phyloP scores from a whole-genome alignment of 2,329 filamentous ascomycete species.

The Talaromyces amestolkiae region DNA sequence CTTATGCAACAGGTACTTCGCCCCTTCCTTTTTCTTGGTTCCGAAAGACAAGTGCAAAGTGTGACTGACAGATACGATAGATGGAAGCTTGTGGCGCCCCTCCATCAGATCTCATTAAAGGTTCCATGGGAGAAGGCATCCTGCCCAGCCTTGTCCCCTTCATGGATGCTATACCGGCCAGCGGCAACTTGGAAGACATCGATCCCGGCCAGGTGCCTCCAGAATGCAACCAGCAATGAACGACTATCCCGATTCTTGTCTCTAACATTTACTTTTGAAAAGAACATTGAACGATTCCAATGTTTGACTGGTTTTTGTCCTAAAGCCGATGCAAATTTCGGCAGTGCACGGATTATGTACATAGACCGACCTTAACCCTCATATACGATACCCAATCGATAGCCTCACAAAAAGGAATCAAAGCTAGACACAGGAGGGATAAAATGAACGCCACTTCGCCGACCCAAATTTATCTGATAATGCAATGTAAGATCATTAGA shows the following conservation, averaged over 20 bases:
- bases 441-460: neutral
- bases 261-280: neutral
- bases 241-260: neutral
- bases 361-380: constrained; percentile 10
- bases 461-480: neutral
- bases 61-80: constrained; percentile 48
- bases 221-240: constrained; percentile 62
- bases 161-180: constrained; percentile 70
- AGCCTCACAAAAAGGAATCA: neutral
- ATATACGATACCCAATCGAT: constrained; percentile 19
- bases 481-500: neutral
- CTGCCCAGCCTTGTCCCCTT: constrained; percentile 28
- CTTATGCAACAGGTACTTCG: constrained; percentile 87
- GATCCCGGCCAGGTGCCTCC: constrained; percentile 48
- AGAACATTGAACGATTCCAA: neutral
- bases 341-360: constrained; percentile 3
- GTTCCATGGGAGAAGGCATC: constrained; percentile 27
- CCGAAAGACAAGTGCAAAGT: neutral
- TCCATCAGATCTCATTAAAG: constrained; percentile 73
- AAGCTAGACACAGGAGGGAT: constrained; percentile 7
- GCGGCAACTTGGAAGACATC: constrained; percentile 56
- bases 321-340: neutral
- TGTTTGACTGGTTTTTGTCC: neutral
- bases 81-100: constrained; percentile 96
- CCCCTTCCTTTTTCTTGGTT: neutral